Evolutionary conservation across 2,329 filamentous ascomycete genomes (phyloP).

Genomic region (Nemania abortiva): DNA sequence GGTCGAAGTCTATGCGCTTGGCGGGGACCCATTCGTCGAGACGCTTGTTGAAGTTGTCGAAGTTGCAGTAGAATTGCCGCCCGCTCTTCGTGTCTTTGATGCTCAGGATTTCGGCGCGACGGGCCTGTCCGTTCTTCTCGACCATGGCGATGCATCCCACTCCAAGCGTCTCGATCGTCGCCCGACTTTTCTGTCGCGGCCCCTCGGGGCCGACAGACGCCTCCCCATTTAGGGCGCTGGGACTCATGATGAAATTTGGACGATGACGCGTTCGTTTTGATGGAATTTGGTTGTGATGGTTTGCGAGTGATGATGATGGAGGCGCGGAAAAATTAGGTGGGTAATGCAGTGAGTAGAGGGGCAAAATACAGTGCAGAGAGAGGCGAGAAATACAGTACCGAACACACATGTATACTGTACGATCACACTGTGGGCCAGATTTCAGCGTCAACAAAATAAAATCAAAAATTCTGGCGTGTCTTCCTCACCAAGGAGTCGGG

Average conservation of each 20-base stretch:
- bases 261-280: conserved; percentile 49
- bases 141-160: conserved; percentile 72
- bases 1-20: conserved; percentile 83
- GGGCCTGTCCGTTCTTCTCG: conserved; percentile 80
- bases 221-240: conserved; percentile 63
- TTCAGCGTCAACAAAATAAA: neutral
- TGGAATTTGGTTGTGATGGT: conserved; percentile 50
- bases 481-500: neutral
- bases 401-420: neutral
- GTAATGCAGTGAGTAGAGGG: conserved; percentile 16
- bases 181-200: conserved; percentile 78
- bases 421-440: neutral
- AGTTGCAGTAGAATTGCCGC: conserved; percentile 94
- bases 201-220: conserved; percentile 67
- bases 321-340: neutral
- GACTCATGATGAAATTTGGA: conserved; percentile 64
- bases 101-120: conserved; percentile 96
- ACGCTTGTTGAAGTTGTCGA: conserved; percentile 96
- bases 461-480: neutral
- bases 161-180: conserved; percentile 83
- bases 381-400: neutral
- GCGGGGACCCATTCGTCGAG: conserved; percentile 88
- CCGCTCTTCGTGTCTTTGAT: conserved; percentile 91
- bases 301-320: neutral
- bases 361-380: conserved; percentile 9